Evolutionary conservation across 2,329 filamentous ascomycete genomes (phyloP).

Genomic region (Xylaria sp.): DNA sequence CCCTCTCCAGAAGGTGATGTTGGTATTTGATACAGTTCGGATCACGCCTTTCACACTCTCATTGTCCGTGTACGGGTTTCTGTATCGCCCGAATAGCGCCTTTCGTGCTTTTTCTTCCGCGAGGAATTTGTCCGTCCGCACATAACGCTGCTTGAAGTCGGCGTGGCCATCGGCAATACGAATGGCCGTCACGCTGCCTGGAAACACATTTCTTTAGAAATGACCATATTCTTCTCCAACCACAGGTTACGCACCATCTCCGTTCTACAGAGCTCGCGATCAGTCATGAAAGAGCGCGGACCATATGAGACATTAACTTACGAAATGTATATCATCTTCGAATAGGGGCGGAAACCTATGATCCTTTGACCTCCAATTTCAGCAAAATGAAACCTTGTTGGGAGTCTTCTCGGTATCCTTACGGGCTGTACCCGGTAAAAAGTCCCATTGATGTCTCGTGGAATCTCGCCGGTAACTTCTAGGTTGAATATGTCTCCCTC

Average conservation of each 20-base stretch:
- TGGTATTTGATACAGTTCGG: constrained; percentile 68
- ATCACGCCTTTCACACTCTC: constrained; percentile 66
- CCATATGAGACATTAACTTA: constrained; percentile 28
- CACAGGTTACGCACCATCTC: constrained; percentile 42
- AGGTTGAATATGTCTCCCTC: constrained; percentile 56
- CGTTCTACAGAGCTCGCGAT: constrained; percentile 38
- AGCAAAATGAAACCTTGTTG: neutral
- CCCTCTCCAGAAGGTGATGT: constrained; percentile 68
- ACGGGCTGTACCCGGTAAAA: constrained; percentile 63
- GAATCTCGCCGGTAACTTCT: constrained; percentile 56
- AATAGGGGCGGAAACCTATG: constrained; percentile 65
- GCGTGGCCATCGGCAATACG: constrained; percentile 54
- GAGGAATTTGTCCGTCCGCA: constrained; percentile 54
- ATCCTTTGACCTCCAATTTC: constrained; percentile 47
- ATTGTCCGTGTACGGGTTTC: constrained; percentile 67
- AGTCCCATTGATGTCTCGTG: constrained; percentile 57
- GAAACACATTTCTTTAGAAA: constrained; percentile 44
- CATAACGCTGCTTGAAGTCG: constrained; percentile 57
- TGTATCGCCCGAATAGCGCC: constrained; percentile 64
- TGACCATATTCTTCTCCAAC: neutral
- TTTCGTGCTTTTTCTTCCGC: constrained; percentile 46
- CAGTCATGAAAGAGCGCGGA: constrained; percentile 4
- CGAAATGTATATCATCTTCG: constrained; percentile 60
- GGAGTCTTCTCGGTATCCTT: constrained; percentile 13
- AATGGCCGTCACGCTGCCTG: constrained; percentile 56